These are phyloP conservation scores for Kurtzmaniella quercitrusa DNA, from an alignment of 1,139 yeast species.

Conservation along the genomic window DNA sequence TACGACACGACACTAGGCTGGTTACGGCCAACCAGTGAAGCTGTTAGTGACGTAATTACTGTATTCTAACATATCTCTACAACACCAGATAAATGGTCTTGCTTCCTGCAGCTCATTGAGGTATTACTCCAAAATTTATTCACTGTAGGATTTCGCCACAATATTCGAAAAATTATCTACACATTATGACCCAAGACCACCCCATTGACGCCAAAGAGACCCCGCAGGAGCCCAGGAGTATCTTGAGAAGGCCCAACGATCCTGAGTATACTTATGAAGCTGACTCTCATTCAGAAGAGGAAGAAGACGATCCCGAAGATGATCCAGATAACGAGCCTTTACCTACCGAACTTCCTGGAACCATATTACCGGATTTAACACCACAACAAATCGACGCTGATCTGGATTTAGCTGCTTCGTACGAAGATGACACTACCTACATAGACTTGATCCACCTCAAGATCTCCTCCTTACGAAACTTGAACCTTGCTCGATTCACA, in stretches of 20 bases:
- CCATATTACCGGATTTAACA: conserved; percentile 53
- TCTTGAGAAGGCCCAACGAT: background rate
- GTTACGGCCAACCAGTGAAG: too few relatives aligned
- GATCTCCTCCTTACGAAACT: conserved; percentile 61
- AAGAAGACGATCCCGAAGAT: conserved; percentile 18
- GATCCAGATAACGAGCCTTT: conserved; percentile 23
- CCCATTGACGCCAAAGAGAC: background rate
- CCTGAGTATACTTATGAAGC: conserved; percentile 1
- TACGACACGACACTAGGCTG: too few relatives aligned
- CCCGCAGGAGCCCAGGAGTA: conserved; percentile 19
- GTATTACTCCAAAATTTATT: background rate
- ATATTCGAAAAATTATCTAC: background rate
- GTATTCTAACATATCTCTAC: too few relatives aligned
- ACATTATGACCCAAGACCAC: background rate
- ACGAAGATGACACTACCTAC: conserved; percentile 58
- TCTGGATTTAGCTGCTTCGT: conserved; percentile 57
- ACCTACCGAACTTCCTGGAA: conserved; percentile 42
- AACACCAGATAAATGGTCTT: too few relatives aligned
- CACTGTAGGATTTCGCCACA: background rate
- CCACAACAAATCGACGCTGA: conserved; percentile 45
- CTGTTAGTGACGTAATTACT: too few relatives aligned
- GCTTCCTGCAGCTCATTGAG: background rate
- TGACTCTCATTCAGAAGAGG: conserved; percentile 14
- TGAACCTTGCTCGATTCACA: conserved; percentile 56
- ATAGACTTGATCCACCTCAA: conserved; percentile 80